A percentile compares a stretch with the other conserved stretches of the same genome.
These are phyloP conservation scores for Teratosphaeria zuluensis DNA, from an alignment of 2,329 filamentous ascomycete species.

Conservation along the genomic window DNA sequence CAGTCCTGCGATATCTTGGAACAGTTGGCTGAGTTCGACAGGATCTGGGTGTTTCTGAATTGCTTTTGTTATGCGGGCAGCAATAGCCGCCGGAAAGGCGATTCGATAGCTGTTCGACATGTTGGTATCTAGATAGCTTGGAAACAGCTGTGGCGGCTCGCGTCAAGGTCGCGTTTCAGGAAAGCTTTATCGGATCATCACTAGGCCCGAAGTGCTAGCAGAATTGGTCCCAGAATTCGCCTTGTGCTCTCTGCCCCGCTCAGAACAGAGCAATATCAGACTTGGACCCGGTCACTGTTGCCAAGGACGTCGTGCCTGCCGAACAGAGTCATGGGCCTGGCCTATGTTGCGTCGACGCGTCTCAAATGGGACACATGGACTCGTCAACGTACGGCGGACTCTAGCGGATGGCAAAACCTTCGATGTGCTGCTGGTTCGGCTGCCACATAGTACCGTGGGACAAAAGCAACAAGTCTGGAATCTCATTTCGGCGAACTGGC, in stretches of 20 bases:
- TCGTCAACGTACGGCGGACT: not conserved
- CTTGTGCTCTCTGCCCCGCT: not conserved
- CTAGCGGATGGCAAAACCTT: not conserved
- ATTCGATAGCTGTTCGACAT: not conserved
- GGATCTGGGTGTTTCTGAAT: slow-evolving; percentile 2
- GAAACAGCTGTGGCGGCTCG: not conserved
- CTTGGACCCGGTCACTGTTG: not conserved
- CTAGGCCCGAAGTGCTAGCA: not conserved
- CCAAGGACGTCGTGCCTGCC: not conserved
- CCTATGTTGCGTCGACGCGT: not conserved
- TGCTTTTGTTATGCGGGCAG: not conserved
- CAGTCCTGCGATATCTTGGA: slow-evolving; percentile 2
- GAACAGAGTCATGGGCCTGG: not conserved
- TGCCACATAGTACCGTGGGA: not conserved
- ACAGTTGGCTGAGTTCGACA: slow-evolving; percentile 1
- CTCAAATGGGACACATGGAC: not conserved
- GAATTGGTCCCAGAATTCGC: not conserved
- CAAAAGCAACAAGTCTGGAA: not conserved
- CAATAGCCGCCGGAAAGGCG: slow-evolving; percentile 1
- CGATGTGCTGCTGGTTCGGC: not conserved
- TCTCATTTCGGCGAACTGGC: not conserved
- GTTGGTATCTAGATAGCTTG: not conserved
- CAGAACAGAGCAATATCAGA: not conserved
- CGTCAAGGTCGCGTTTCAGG: not conserved
- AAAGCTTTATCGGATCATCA: not conserved